Conservation (phyloP, 176 grass and related monocot species). For the Bromus sterilis region DNA sequence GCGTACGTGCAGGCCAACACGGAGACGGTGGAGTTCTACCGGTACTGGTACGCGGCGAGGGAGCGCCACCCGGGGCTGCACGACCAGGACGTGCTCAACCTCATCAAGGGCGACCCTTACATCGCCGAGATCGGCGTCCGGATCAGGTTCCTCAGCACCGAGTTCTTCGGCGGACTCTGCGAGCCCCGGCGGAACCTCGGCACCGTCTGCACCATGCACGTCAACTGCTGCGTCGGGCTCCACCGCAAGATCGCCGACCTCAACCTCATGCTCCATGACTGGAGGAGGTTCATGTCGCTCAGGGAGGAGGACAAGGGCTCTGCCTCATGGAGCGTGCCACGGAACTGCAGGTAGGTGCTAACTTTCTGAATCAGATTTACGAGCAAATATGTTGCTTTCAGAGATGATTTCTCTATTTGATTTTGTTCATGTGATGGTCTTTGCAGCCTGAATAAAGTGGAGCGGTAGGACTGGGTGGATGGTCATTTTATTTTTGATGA, state of each 20-base stretch:
- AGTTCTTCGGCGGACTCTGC: constrained; percentile 65
- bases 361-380: background rate
- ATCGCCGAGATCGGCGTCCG: constrained; percentile 31
- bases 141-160: constrained; percentile 62
- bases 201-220: constrained; percentile 68
- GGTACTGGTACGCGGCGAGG: constrained; percentile 31
- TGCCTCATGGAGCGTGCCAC: constrained; percentile 45
- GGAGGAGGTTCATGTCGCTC: constrained; percentile 57
- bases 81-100: constrained; percentile 60
- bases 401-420: background rate
- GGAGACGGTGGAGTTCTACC: constrained; percentile 41
- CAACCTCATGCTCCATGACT: constrained; percentile 57
- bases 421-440: background rate
- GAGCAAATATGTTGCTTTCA: background rate
- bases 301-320: background rate
- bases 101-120: constrained; percentile 41
- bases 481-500: no score
- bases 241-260: constrained; percentile 49
- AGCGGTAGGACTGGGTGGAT: background rate
- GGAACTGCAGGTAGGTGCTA: constrained; percentile 48
- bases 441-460: constrained; percentile 22
- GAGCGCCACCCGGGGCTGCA: constrained; percentile 24
- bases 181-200: constrained; percentile 37
- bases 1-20: constrained; percentile 33
- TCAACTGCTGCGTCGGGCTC: constrained; percentile 77